Conservation (phyloP, 768 basidiomycete species). For the Lanmaoa rubissima region DNA sequence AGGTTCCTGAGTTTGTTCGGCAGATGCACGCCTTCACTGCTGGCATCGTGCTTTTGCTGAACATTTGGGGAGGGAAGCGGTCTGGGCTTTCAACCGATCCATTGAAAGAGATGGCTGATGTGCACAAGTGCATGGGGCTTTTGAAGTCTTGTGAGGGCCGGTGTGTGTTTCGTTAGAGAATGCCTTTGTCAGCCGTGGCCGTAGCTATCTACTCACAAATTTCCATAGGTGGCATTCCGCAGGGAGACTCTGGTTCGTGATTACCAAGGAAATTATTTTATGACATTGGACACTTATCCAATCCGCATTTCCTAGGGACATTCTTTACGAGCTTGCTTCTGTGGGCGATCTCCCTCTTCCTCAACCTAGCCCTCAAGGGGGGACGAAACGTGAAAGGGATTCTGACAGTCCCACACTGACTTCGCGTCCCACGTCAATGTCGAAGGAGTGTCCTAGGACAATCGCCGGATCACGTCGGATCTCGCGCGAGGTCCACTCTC, state of each 20-base stretch:
- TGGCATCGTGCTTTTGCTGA: conserved; percentile 52
- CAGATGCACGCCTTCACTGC: conserved; percentile 46
- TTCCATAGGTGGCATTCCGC: conserved; percentile 44
- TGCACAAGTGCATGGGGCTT: conserved; percentile 47
- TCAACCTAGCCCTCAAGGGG: conserved; percentile 46
- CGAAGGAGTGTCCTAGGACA: conserved; percentile 22
- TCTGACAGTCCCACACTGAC: conserved; percentile 44
- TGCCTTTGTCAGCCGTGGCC: not conserved
- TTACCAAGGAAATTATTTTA: not conserved
- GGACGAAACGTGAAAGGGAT: conserved; percentile 63
- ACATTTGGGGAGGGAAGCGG: conserved; percentile 53
- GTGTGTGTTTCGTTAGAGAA: conserved; percentile 21
- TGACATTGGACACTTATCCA: too few species aligned
- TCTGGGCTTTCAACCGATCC: conserved; percentile 41
- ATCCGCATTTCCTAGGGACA: conserved; percentile 48
- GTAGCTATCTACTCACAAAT: not conserved
- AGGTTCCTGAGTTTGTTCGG: not conserved
- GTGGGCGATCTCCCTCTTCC: conserved; percentile 72
- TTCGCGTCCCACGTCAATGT: not conserved
- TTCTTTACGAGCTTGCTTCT: conserved; percentile 68
- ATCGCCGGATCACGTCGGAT: conserved; percentile 38
- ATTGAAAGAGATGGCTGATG: conserved; percentile 47
- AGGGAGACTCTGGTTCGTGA: conserved; percentile 47
- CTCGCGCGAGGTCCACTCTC: conserved; percentile 22
- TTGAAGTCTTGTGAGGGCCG: conserved; percentile 37